Evolutionary conservation across 2,329 filamentous ascomycete species (phyloP).

Genomic region (Alternaria sp.): DNA sequence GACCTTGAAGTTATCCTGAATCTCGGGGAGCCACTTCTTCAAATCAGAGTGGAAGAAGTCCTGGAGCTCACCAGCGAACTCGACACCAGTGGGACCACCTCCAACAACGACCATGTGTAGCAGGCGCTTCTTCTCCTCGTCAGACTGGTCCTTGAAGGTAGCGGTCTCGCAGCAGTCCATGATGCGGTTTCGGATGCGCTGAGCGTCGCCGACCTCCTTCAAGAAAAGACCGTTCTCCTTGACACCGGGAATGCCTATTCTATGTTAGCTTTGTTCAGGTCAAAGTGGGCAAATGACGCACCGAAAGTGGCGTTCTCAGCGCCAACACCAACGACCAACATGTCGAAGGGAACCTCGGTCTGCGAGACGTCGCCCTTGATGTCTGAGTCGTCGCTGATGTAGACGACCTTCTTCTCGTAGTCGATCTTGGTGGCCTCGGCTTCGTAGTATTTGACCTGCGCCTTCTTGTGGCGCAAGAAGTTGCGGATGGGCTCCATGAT

Average conservation of each 20-base stretch:
- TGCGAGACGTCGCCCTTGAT: slow-evolving; percentile 82
- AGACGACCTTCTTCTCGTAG: slow-evolving; percentile 85
- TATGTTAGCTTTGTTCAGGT: slow-evolving; percentile 24
- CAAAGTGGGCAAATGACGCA: slow-evolving; percentile 44
- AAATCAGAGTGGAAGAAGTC: slow-evolving; percentile 99
- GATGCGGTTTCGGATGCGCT: slow-evolving; percentile 96
- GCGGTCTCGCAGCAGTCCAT: slow-evolving; percentile 99
- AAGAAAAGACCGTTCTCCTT: slow-evolving; percentile 96
- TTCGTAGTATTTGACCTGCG: slow-evolving; percentile 95
- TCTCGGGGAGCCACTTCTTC: slow-evolving; percentile 97
- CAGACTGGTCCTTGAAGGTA: slow-evolving; percentile 93
- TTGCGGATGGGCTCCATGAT: slow-evolving; percentile 99
- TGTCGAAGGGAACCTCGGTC: slow-evolving; percentile 95
- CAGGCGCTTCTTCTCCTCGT: slow-evolving; percentile 89
- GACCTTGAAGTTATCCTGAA: slow-evolving; percentile 93
- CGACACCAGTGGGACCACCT: slow-evolving; percentile 94
- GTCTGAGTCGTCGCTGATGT: slow-evolving; percentile 91
- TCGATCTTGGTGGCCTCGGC: slow-evolving; percentile 96
- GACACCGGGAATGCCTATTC: slow-evolving; percentile 82
- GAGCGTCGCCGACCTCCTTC: slow-evolving; percentile 97
- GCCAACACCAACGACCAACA: slow-evolving; percentile 96
- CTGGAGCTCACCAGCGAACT: slow-evolving; percentile 97
- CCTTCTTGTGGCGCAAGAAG: slow-evolving; percentile 94
- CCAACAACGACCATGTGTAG: slow-evolving; percentile 92
- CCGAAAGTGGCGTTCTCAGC: slow-evolving; percentile 99